A percentile compares a stretch with the other conserved stretches of the same genome.
Evolutionary conservation across 352 stramenopile genomes (phyloP).

Genomic region (Phytopythium delawarense): DNA sequence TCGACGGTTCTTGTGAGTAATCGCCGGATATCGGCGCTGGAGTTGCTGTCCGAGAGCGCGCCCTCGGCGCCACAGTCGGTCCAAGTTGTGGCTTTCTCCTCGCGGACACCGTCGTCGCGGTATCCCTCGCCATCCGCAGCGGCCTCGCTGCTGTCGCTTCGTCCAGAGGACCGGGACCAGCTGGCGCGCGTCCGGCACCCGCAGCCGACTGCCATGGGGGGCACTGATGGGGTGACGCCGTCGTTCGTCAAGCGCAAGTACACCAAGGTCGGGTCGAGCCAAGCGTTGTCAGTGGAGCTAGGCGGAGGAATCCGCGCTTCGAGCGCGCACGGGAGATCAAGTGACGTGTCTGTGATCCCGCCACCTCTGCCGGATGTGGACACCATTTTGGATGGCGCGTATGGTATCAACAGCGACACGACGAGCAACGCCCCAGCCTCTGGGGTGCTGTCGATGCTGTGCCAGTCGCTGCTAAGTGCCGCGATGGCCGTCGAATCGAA

Average conservation of each 20-base stretch:
- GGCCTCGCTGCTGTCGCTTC: background rate
- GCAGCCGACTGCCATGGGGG: constrained; percentile 1
- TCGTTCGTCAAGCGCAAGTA: constrained; percentile 42
- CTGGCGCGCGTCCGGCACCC: background rate
- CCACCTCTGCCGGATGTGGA: background rate
- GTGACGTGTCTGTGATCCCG: background rate
- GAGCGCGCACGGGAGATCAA: too few relatives aligned
- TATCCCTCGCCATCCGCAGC: background rate
- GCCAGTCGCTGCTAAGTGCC: constrained; percentile 48
- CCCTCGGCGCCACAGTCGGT: constrained; percentile 16
- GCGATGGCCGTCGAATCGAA: constrained; percentile 33
- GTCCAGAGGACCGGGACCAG: background rate
- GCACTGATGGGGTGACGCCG: constrained; percentile 1
- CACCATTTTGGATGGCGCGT: background rate
- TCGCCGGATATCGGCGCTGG: constrained; percentile 28
- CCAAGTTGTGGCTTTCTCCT: background rate
- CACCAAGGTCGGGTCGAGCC: constrained; percentile 13
- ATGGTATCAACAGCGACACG: constrained; percentile 10
- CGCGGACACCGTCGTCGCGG: background rate
- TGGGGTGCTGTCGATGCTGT: constrained; percentile 34
- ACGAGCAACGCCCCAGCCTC: background rate
- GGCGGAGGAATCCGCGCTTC: background rate
- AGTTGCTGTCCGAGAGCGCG: constrained; percentile 56
- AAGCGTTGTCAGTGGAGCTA: background rate
- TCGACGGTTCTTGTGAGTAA: background rate